A percentile compares a stretch with the other conserved stretches of the same genome.
Evolutionary conservation across 805 yeast genomes (phyloP).

Genomic region (Lipomyces japonicus): DNA sequence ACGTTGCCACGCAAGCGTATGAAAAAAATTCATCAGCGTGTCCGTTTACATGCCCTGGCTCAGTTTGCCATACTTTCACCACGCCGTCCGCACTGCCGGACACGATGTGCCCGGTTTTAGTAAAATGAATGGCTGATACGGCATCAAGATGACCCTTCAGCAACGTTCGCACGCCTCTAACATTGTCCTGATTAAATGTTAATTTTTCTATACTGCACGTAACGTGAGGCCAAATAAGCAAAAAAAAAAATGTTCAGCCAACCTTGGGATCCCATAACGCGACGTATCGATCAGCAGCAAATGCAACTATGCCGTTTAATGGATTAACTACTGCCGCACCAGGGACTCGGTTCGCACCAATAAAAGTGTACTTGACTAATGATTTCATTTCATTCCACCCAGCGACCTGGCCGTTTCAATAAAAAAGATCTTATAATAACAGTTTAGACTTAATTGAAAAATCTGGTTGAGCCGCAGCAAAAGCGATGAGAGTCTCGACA

Average conservation of each 20-base stretch:
- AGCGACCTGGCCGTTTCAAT: too few species aligned
- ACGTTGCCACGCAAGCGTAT: conserved; percentile 1
- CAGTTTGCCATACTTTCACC: conserved; percentile 57
- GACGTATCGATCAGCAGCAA: conserved; percentile 62
- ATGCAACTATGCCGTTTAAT: conserved; percentile 55
- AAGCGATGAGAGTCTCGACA: too few species aligned
- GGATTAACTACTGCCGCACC: conserved; percentile 53
- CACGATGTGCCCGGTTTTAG: conserved; percentile 45
- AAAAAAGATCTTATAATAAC: too few species aligned
- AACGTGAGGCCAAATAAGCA: too few species aligned
- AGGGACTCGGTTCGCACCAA: conserved; percentile 39
- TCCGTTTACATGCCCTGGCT: neutral
- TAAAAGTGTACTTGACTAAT: conserved; percentile 6
- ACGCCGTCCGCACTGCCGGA: conserved; percentile 67
- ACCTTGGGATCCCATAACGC: conserved; percentile 67
- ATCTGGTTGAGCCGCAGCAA: too few species aligned
- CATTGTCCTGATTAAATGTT: conserved; percentile 13
- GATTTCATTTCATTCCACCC: too few species aligned
- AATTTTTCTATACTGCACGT: too few species aligned
- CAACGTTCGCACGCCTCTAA: conserved; percentile 51
- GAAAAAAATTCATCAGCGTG: conserved; percentile 40
- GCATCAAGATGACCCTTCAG: conserved; percentile 58
- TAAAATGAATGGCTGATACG: conserved; percentile 64
- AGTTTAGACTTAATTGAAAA: too few species aligned
- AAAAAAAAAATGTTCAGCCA: neutral